Conservation (phyloP, 225 moss, liverwort and hornwort genomes). For the Polytrichum commune region DNA sequence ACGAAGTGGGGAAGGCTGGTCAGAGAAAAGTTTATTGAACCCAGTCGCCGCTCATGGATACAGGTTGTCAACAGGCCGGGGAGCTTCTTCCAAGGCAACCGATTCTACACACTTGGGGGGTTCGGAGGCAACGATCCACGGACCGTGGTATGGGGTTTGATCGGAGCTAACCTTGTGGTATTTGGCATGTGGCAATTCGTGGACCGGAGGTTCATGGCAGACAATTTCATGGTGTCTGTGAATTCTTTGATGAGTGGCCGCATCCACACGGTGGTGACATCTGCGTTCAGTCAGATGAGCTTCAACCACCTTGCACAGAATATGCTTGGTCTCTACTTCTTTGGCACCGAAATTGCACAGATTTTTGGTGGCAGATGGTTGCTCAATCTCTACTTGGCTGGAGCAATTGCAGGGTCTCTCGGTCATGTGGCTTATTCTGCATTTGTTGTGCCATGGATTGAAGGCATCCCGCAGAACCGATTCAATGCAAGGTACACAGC, state of each 20-base stretch:
- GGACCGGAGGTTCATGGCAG: constrained; percentile 58
- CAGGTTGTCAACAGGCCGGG: constrained; percentile 1
- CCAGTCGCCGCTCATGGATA: constrained; percentile 3
- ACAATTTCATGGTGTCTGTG: constrained; percentile 83
- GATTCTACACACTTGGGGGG: constrained; percentile 14
- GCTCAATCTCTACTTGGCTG: constrained; percentile 76
- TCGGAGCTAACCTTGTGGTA: constrained; percentile 71
- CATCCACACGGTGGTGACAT: constrained; percentile 78
- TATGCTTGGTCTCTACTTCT: constrained; percentile 98
- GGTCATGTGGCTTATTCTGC: constrained; percentile 75
- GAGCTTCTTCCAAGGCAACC: not conserved
- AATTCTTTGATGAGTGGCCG: constrained; percentile 69
- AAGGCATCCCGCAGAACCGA: constrained; percentile 38
- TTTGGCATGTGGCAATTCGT: constrained; percentile 74
- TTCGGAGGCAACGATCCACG: constrained; percentile 44
- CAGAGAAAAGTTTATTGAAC: constrained; percentile 3
- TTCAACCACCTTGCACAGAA: constrained; percentile 81
- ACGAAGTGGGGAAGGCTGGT: not conserved
- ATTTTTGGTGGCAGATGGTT: constrained; percentile 80
- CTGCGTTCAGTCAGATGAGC: constrained; percentile 76
- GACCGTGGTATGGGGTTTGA: constrained; percentile 62
- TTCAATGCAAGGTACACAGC: constrained; percentile 52
- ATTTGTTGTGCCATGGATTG: constrained; percentile 68
- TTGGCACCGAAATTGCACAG: constrained; percentile 86
- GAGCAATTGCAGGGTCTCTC: constrained; percentile 74